Evolutionary conservation across 83 land plant genomes (phyloP).

Genomic region (Picea engelmannii): DNA sequence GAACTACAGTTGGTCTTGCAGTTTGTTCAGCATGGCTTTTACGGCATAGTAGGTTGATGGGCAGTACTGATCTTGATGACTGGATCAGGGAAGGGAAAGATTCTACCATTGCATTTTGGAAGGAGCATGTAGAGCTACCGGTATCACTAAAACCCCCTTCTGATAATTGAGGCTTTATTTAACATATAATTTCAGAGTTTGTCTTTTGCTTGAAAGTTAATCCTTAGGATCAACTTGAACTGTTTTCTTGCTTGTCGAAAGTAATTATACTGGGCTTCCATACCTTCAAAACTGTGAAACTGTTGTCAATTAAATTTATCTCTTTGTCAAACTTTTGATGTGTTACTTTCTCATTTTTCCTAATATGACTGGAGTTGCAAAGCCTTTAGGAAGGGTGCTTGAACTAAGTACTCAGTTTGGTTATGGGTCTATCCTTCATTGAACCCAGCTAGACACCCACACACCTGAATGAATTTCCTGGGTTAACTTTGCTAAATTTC

Average conservation of each 20-base stretch:
- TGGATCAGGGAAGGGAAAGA: conserved; percentile 83
- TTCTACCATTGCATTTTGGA: conserved; percentile 63
- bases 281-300: not conserved
- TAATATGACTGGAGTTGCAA: not conserved
- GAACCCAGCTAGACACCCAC: not conserved
- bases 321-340: not conserved
- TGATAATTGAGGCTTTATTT: not conserved
- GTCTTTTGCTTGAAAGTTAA: not conserved
- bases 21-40: conserved; percentile 77
- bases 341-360: not conserved
- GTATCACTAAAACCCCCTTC: conserved; percentile 31
- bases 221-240: not conserved
- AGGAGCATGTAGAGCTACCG: conserved; percentile 88
- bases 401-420: conserved; percentile 4
- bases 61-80: conserved; percentile 85
- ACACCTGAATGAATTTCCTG: not conserved
- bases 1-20: conserved; percentile 78
- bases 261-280: not conserved
- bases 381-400: not conserved
- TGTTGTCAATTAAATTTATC: not conserved
- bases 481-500: not conserved
- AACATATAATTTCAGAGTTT: not conserved
- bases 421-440: not conserved
- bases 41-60: conserved; percentile 82
- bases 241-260: not conserved